These are phyloP conservation scores for Erythrophleum ivorense DNA, from an alignment of 331 rosid species.

Conservation along the genomic window DNA sequence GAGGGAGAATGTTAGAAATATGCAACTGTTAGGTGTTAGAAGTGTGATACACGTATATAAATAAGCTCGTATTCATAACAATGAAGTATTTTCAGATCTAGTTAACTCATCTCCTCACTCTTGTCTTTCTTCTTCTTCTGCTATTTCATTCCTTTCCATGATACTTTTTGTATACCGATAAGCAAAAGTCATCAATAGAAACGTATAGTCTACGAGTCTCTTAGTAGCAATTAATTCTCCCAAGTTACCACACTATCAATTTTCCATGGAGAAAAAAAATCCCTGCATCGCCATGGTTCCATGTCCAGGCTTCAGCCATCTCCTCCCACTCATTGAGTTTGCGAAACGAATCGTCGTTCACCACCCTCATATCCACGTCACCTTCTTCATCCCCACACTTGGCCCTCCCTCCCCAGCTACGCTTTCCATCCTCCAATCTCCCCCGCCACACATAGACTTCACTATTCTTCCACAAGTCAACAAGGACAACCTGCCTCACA, in stretches of 20 bases:
- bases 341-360: not conserved
- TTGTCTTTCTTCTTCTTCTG: too few species aligned
- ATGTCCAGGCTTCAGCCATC: not conserved
- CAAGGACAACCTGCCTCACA: not conserved
- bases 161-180: too few species aligned
- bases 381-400: not conserved
- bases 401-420: not conserved
- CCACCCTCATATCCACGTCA: not conserved
- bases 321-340: not conserved
- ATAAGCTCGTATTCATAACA: too few species aligned
- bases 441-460: not conserved
- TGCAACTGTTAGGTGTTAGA: too few species aligned
- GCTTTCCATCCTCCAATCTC: not conserved
- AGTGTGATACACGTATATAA: too few species aligned
- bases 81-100: too few species aligned
- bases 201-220: too few species aligned
- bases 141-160: too few species aligned
- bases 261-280: not conserved
- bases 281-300: slow-evolving; percentile 5
- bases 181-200: too few species aligned
- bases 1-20: too few species aligned
- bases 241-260: not conserved
- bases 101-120: too few species aligned
- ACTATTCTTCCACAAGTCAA: not conserved
- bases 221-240: too few species aligned